Evolutionary conservation across 208 protist genomes (phyloP).

Genomic region (Balamuthia mandrillaris): DNA sequence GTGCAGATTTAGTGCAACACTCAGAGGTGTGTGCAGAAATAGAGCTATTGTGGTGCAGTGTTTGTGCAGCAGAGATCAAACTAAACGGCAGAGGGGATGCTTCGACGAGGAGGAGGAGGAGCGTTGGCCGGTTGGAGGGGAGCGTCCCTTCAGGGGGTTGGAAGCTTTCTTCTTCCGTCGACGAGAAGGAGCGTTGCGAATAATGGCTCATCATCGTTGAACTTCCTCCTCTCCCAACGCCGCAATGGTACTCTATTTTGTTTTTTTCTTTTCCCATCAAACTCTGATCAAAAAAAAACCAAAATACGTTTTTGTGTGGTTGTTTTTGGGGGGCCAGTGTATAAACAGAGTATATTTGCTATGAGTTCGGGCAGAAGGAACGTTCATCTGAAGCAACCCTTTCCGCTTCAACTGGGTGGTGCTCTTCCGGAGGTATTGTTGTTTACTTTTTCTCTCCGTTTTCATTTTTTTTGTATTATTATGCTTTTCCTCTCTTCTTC

Average conservation of each 20-base stretch:
- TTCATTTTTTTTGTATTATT: not conserved
- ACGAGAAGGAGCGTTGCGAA: not conserved
- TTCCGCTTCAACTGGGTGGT: constrained; percentile 15
- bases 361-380: constrained; percentile 16
- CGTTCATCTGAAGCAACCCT: not conserved
- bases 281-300: not conserved
- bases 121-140: not conserved
- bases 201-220: too few species aligned
- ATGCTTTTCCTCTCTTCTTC: too few species aligned
- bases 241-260: not conserved
- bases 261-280: not conserved
- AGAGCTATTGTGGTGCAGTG: too few species aligned
- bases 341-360: constrained; percentile 16
- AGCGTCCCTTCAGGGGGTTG: not conserved
- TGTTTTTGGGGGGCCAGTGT: not conserved
- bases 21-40: too few species aligned
- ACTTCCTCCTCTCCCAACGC: too few species aligned
- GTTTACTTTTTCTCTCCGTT: not conserved
- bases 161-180: not conserved
- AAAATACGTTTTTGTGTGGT: not conserved
- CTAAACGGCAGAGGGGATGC: not conserved
- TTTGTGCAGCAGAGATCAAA: not conserved
- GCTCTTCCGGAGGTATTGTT: not conserved
- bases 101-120: not conserved
- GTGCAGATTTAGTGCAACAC: too few species aligned